Evolutionary conservation across 140 eudicot species (phyloP).

Genomic region (Oenanthe javanica): DNA sequence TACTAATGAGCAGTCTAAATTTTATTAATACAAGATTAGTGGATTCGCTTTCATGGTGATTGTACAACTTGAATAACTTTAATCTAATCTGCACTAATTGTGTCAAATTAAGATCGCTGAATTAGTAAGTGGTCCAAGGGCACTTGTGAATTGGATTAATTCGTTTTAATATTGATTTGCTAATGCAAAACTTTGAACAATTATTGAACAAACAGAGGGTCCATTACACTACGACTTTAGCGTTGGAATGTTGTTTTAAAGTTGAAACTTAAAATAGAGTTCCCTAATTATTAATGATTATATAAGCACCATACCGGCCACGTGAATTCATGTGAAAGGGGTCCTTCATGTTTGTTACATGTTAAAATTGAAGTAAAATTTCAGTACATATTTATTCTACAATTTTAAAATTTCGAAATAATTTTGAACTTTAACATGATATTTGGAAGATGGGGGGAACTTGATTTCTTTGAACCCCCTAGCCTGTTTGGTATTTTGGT

Average conservation of each 20-base stretch:
- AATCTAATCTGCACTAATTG: not conserved
- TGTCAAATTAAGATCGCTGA: not conserved
- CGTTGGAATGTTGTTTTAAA: slow-evolving; percentile 12
- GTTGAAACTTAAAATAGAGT: not conserved
- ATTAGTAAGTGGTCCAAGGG: slow-evolving; percentile 1
- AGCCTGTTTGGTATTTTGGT: no score
- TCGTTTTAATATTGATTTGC: not conserved
- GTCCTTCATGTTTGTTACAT: no score
- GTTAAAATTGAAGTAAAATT: no score
- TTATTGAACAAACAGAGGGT: slow-evolving; percentile 18
- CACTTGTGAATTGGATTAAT: slow-evolving; percentile 14
- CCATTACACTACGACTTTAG: slow-evolving; percentile 21
- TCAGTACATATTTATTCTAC: no score
- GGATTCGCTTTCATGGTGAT: slow-evolving; percentile 17
- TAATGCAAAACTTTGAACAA: slow-evolving; percentile 9
- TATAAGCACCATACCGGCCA: no score
- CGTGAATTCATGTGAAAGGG: no score
- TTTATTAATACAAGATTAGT: slow-evolving; percentile 16
- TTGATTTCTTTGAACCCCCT: no score
- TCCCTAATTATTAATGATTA: no score
- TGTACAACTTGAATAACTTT: not conserved
- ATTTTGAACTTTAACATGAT: no score
- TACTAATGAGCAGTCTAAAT: not conserved
- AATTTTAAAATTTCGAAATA: no score
- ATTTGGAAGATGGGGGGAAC: no score